Conservation (phyloP, 2,329 filamentous ascomycete genomes). For the Neopestalotiopsis clavispora region DNA sequence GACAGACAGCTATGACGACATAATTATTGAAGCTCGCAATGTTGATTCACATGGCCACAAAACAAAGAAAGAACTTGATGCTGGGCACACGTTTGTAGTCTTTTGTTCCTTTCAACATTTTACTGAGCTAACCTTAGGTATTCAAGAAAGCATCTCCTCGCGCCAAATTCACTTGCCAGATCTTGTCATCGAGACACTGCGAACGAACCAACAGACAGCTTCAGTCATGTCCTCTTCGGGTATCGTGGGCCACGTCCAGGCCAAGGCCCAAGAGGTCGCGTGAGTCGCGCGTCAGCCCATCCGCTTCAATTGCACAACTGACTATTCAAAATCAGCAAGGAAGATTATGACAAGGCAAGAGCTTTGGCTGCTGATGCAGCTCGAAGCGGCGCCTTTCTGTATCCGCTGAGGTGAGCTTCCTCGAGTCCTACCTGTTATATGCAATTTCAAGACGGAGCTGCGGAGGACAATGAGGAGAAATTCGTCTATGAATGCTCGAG, state of each 20-base stretch:
- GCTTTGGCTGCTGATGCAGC: conserved; percentile 70
- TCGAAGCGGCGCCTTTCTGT: conserved; percentile 80
- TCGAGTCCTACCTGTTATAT: background rate
- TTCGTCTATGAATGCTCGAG: background rate
- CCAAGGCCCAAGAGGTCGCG: conserved; percentile 56
- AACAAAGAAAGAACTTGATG: background rate
- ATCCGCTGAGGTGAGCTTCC: conserved; percentile 70
- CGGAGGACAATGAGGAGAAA: too few relatives aligned
- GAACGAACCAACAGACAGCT: background rate
- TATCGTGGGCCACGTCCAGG: conserved; percentile 38
- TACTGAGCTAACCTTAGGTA: too few relatives aligned
- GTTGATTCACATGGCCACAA: conserved; percentile 8
- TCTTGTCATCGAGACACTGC: background rate
- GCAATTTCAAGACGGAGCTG: too few relatives aligned
- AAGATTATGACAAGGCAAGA: conserved; percentile 74
- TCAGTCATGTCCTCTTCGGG: conserved; percentile 8
- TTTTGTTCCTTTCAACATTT: background rate
- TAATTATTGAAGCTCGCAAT: conserved; percentile 9
- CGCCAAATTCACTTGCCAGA: background rate
- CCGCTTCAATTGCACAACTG: conserved; percentile 16
- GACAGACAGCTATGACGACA: conserved; percentile 6
- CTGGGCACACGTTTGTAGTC: background rate
- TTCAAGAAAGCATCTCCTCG: background rate
- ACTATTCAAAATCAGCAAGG: conserved; percentile 49
- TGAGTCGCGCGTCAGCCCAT: conserved; percentile 31